Conservation (phyloP, 2,329 filamentous ascomycete genomes). For the Aspergillus sp. region DNA sequence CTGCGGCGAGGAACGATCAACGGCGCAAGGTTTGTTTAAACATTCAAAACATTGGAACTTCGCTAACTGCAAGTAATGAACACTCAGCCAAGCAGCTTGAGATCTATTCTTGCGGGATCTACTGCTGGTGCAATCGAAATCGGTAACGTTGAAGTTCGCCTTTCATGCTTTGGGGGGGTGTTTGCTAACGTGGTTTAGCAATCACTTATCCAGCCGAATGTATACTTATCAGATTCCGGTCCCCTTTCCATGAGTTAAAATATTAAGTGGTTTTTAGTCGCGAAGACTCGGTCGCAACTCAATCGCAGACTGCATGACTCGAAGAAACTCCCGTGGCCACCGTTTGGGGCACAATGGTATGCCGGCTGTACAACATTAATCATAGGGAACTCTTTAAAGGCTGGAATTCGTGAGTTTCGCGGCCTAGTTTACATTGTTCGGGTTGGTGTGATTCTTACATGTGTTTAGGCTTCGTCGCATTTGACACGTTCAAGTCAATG, state of each 20-base stretch:
- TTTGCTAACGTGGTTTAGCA: constrained; percentile 50
- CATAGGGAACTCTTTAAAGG: constrained; percentile 94
- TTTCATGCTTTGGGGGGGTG: background rate
- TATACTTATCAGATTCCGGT: constrained; percentile 38
- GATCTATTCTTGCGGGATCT: constrained; percentile 88
- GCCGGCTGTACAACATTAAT: constrained; percentile 96
- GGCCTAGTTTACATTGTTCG: background rate
- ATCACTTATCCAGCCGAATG: constrained; percentile 95
- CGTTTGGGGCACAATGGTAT: constrained; percentile 94
- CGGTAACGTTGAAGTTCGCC: constrained; percentile 50
- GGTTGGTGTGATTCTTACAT: background rate
- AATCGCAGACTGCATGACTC: constrained; percentile 78
- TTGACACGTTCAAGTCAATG: constrained; percentile 87
- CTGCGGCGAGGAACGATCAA: constrained; percentile 36
- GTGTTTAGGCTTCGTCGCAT: constrained; percentile 77
- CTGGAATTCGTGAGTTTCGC: constrained; percentile 74
- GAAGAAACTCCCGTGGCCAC: constrained; percentile 90
- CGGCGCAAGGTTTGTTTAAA: constrained; percentile 35
- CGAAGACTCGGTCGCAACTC: constrained; percentile 91
- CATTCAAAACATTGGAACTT: background rate
- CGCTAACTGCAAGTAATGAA: constrained; percentile 33
- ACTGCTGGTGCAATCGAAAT: constrained; percentile 96
- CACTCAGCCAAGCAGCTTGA: constrained; percentile 70
- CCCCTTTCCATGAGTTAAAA: background rate
- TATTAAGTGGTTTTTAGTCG: constrained; percentile 59